These are phyloP conservation scores for Cordyceps fumosorosea DNA, from an alignment of 2,329 filamentous ascomycete species.

Conservation along the genomic window DNA sequence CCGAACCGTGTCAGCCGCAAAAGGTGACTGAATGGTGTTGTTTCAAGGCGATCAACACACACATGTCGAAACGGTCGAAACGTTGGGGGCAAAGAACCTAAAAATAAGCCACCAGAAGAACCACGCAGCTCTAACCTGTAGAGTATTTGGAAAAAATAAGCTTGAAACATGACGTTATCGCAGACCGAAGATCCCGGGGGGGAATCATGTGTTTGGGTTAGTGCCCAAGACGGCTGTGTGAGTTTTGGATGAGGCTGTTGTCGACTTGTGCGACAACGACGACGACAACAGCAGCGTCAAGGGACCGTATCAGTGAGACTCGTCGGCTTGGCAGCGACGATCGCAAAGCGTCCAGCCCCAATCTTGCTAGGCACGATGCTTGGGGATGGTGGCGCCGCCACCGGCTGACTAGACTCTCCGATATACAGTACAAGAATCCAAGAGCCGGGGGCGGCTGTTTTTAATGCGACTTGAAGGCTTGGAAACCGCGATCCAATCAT, in stretches of 20 bases:
- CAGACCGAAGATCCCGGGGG: not conserved
- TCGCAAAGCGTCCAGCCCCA: not conserved
- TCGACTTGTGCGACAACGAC: no score
- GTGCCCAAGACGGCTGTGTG: not conserved
- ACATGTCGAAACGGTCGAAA: not conserved
- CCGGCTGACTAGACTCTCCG: no score
- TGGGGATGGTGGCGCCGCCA: no score
- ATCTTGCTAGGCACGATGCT: not conserved
- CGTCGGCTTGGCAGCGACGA: not conserved
- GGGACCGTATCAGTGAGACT: not conserved
- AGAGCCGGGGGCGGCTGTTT: no score
- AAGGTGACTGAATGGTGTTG: no score
- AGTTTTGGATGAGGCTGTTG: no score
- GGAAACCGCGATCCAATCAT: no score
- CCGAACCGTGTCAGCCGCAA: no score
- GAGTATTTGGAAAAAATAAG: not conserved
- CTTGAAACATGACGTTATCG: constrained; percentile 2
- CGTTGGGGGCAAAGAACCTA: not conserved
- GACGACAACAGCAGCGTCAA: no score
- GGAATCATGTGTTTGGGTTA: no score
- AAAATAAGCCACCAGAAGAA: not conserved
- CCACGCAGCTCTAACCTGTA: not conserved
- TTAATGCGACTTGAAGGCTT: no score
- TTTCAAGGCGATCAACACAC: not conserved
- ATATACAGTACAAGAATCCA: no score